Base-by-base conservation (phyloP, 495 filamentous ascomycete genomes). In the Tuber aestivum region DNA sequence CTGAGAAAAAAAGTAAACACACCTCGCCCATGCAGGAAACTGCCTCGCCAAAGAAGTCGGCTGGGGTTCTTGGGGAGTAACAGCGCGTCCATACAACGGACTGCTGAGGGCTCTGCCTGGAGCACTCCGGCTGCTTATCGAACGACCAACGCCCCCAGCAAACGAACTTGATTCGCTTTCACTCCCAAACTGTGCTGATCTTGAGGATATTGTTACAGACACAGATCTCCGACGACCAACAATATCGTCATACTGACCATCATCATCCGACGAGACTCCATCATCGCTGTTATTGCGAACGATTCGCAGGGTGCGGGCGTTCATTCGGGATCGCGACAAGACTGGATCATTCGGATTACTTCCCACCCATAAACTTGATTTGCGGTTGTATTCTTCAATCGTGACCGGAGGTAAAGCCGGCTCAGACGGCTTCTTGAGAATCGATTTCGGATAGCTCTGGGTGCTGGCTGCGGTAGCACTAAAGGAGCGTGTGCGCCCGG, bases 11-110 rank as follows among this genome's bases (percentile, higher is more conserved):
- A 71, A 44, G 23, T 69, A 79, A 42, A 72, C 74, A 27, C 77
- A 81, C 79, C 78, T 80, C 74, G 79, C 79, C 79, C 79, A 81
- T 20, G 78, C 75, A n/a, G 79, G 79, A 42, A 81, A 75, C 45
- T 79, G 78, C 50, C 70, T 79, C 27, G 76, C 78, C 41, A 72
- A 79, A 72, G 72, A 76, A 72, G 75, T 70, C 41, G 78, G 77
- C 27, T 65, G 56, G 56, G 56, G 32, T 65, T 65, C 56, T 18
- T 65, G 56, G n/a, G 56, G 56, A 65, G 56, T 65, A 6, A 12
- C 48, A n/a, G 56, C 56, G 18, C 56, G 56, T 65, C 56, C 56
- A 65, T 65, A 65, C 56, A 65, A 65, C 32, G 56, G 56, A 32
- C 56, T 65, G 56, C 10, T 16, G 6, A 65, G 12, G 10, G 56